Evolutionary conservation across 805 yeast genomes (phyloP).

Genomic region (Zygoascus bituminiphila): DNA sequence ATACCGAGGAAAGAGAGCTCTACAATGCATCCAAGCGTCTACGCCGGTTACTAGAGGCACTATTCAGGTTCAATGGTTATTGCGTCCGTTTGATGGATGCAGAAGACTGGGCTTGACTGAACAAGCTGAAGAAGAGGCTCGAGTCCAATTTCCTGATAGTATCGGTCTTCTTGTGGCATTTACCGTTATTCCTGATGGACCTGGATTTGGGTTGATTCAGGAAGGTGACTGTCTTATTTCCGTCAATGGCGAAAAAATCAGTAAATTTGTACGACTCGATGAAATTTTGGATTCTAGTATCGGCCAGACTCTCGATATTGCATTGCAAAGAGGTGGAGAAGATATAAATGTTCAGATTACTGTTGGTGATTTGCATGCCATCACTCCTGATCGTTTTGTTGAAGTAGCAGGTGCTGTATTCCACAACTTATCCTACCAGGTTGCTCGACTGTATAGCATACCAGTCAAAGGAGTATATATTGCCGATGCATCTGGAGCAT

Average conservation of each 20-base stretch:
- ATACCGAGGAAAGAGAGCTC: conserved; percentile 73
- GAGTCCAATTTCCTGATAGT: conserved; percentile 59
- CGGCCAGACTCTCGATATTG: conserved; percentile 47
- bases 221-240: conserved; percentile 84
- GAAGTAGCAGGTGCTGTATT: conserved; percentile 83
- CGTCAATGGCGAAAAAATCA: conserved; percentile 54
- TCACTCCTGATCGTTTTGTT: conserved; percentile 75
- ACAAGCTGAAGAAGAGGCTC: conserved; percentile 62
- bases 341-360: conserved; percentile 41
- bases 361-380: conserved; percentile 70
- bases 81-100: conserved; percentile 87
- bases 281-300: conserved; percentile 68
- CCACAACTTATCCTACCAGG: conserved; percentile 77
- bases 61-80: conserved; percentile 80
- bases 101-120: conserved; percentile 72
- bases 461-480: conserved; percentile 81
- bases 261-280: conserved; percentile 74
- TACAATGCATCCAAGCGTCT: conserved; percentile 56
- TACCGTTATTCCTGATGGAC: conserved; percentile 75
- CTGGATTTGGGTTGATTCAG: conserved; percentile 60
- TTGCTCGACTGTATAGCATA: conserved; percentile 76
- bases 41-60: conserved; percentile 76
- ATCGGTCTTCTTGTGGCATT: conserved; percentile 82
- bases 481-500: conserved; percentile 70
- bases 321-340: conserved; percentile 68